Conservation (phyloP, 495 filamentous ascomycete genomes). For the Aspergillus homomorphus region DNA sequence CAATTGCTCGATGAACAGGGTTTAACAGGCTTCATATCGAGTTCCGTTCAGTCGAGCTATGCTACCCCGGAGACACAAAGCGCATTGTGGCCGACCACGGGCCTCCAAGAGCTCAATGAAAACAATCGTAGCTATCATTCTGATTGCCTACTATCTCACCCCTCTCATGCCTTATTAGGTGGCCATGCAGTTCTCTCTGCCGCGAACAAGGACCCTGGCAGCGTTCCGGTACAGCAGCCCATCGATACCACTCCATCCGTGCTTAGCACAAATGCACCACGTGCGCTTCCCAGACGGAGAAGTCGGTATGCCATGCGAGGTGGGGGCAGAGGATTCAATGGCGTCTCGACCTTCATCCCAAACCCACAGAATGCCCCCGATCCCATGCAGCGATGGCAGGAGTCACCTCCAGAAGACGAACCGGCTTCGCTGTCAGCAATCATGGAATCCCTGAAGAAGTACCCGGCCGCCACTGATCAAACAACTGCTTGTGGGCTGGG, state of each 20-base stretch:
- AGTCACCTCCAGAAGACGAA: slow-evolving; percentile 76
- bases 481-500: background rate
- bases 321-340: background rate
- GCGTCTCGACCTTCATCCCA: background rate
- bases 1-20: background rate
- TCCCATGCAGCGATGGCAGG: slow-evolving; percentile 72
- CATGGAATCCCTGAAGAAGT: slow-evolving; percentile 58
- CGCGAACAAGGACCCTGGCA: background rate
- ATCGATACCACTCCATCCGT: background rate
- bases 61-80: background rate
- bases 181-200: background rate
- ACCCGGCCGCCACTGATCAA: background rate
- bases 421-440: slow-evolving; percentile 70
- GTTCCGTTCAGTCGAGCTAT: background rate
- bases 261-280: background rate
- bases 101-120: background rate
- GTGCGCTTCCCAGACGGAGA: background rate
- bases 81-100: background rate
- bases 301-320: background rate
- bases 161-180: background rate
- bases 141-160: background rate
- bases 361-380: slow-evolving; percentile 3
- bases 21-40: background rate
- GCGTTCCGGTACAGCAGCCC: background rate
- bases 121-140: background rate